phyloP scores from a whole-genome alignment of 345 rosid species.

The Mercurialis annua region DNA sequence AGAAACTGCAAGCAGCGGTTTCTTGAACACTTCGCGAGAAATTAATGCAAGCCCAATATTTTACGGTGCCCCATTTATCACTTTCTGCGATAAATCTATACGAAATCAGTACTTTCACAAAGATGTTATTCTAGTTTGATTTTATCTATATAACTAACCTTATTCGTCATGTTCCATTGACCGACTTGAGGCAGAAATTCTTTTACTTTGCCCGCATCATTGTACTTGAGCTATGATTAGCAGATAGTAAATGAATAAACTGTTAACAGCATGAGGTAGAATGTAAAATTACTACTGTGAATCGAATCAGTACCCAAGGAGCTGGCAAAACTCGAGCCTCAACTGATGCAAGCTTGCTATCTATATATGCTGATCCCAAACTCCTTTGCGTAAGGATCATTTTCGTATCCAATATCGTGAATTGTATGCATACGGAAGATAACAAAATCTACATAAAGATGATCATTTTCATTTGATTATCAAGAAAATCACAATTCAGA shows the following conservation, averaged over 20 bases:
- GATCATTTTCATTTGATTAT: not conserved
- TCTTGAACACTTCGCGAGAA: constrained; percentile 35
- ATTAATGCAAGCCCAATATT: constrained; percentile 45
- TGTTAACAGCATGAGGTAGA: not conserved
- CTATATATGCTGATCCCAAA: constrained; percentile 40
- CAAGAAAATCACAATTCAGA: not conserved
- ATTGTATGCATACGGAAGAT: constrained; percentile 23
- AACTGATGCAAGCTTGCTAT: constrained; percentile 28
- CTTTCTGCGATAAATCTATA: constrained; percentile 29
- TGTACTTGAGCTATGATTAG: constrained; percentile 34
- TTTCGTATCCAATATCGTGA: constrained; percentile 24
- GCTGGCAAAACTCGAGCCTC: constrained; percentile 47
- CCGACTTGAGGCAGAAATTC: constrained; percentile 42
- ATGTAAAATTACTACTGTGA: not conserved
- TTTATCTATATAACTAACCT: constrained; percentile 25
- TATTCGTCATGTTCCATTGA: constrained; percentile 51
- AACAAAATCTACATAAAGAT: not conserved
- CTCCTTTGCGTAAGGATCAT: constrained; percentile 37
- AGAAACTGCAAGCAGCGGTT: constrained; percentile 30
- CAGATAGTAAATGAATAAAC: not conserved
- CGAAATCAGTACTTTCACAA: not conserved
- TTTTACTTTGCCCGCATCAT: constrained; percentile 38
- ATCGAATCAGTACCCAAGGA: constrained; percentile 36
- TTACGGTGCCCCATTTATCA: constrained; percentile 43
- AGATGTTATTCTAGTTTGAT: not conserved